Evolutionary conservation across 2,329 filamentous ascomycete genomes (phyloP).

Genomic region (Magnaporthales sp.): DNA sequence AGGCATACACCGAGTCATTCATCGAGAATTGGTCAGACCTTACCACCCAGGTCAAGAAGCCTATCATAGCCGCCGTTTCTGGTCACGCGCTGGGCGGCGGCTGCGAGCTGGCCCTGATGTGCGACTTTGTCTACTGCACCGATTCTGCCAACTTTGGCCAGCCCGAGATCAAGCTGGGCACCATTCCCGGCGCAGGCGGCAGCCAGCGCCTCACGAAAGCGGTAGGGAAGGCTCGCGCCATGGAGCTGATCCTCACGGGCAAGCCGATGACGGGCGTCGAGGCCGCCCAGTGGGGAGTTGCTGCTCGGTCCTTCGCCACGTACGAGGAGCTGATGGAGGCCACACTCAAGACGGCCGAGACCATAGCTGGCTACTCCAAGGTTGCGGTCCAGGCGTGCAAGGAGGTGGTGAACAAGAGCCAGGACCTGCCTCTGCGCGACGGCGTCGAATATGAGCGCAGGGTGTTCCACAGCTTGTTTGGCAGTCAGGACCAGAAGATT

Average conservation of each 20-base stretch:
- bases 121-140: conserved; percentile 88
- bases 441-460: conserved; percentile 92
- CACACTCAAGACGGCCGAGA: conserved; percentile 75
- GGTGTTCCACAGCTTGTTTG: conserved; percentile 89
- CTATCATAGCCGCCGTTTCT: conserved; percentile 87
- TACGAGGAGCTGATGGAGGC: conserved; percentile 77
- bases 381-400: conserved; percentile 87
- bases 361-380: conserved; percentile 76
- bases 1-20: conserved; percentile 83
- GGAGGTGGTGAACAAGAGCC: conserved; percentile 99
- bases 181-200: conserved; percentile 85
- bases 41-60: conserved; percentile 79
- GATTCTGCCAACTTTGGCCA: conserved; percentile 84
- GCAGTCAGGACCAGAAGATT: conserved; percentile 93
- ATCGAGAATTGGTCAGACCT: conserved; percentile 92
- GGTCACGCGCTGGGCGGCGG: conserved; percentile 92
- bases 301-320: conserved; percentile 69
- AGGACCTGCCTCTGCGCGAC: conserved; percentile 78
- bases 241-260: conserved; percentile 86
- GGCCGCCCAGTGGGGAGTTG: conserved; percentile 85
- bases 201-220: conserved; percentile 80
- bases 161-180: conserved; percentile 92
- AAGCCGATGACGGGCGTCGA: conserved; percentile 76
- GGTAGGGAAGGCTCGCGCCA: conserved; percentile 75
- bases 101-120: conserved; percentile 97